Evolutionary conservation across 2,329 filamentous ascomycete genomes (phyloP).

Genomic region (Magnaporthales sp.): DNA sequence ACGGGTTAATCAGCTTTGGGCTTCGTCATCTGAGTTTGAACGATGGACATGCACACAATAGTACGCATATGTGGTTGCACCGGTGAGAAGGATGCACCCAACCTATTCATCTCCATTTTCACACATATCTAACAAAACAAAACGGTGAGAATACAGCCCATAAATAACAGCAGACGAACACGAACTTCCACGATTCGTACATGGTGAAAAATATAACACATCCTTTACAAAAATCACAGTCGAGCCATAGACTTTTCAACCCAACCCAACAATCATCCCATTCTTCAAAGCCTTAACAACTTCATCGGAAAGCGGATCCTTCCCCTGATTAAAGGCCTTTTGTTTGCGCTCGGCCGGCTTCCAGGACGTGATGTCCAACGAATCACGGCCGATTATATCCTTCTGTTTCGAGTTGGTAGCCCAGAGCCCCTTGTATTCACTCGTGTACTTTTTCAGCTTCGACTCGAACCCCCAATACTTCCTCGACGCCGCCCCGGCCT

Average conservation of each 20-base stretch:
- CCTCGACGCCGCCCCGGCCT: neutral
- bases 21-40: too few relatives aligned
- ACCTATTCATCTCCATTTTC: neutral
- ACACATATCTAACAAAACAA: neutral
- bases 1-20: too few relatives aligned
- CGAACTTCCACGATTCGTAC: neutral
- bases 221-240: neutral
- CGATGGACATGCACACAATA: too few relatives aligned
- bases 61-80: neutral
- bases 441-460: conserved; percentile 15
- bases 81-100: neutral
- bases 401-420: neutral
- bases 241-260: neutral
- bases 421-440: conserved; percentile 7
- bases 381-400: conserved; percentile 26
- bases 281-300: conserved; percentile 26
- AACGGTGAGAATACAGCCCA: neutral
- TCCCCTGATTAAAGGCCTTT: conserved; percentile 19
- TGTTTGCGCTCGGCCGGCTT: conserved; percentile 22
- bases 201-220: neutral
- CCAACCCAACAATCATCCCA: conserved; percentile 13
- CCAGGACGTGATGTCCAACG: conserved; percentile 26
- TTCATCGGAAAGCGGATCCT: conserved; percentile 25
- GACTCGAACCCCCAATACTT: conserved; percentile 19
- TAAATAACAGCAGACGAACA: neutral